phyloP scores from a whole-genome alignment of 108 stramenopile genomes.

The Nitzschia sp. region DNA sequence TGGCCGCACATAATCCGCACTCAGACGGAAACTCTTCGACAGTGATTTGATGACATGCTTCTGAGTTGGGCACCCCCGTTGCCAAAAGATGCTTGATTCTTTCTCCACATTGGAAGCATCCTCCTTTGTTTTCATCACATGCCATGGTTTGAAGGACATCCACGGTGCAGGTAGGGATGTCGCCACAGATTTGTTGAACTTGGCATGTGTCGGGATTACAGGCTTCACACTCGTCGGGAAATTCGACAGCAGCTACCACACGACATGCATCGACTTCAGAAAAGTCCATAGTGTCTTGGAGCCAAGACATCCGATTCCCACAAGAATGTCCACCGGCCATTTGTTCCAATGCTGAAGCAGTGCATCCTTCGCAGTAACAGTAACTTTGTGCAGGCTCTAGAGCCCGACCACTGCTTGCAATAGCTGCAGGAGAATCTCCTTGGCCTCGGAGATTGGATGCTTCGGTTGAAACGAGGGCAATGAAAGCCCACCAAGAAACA shows the following conservation, averaged over 20 bases:
- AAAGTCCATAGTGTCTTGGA: slow-evolving; percentile 42
- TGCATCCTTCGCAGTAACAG: slow-evolving; percentile 59
- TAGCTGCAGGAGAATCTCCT: too few relatives aligned
- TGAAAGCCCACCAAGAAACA: too few relatives aligned
- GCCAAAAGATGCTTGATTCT: slow-evolving; percentile 2
- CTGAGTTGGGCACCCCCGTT: slow-evolving; percentile 5
- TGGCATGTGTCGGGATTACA: slow-evolving; percentile 16
- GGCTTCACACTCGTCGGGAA: slow-evolving; percentile 16
- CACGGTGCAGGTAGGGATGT: neutral
- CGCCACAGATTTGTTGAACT: slow-evolving; percentile 4
- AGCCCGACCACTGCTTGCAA: too few relatives aligned
- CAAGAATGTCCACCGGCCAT: slow-evolving; percentile 57
- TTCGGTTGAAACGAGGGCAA: too few relatives aligned
- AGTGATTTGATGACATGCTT: neutral
- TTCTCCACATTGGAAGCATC: slow-evolving; percentile 6
- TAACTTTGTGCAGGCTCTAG: too few relatives aligned
- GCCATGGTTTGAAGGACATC: slow-evolving; percentile 3
- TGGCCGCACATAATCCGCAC: neutral
- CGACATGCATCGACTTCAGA: slow-evolving; percentile 32
- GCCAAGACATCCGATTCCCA: slow-evolving; percentile 59
- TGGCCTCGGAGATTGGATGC: too few relatives aligned
- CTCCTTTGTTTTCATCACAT: neutral
- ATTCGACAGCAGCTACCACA: slow-evolving; percentile 3
- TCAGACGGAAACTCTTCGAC: slow-evolving; percentile 5
- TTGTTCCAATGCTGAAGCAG: slow-evolving; percentile 38